phyloP scores from a whole-genome alignment of 441 rosid genomes.

The Rhodomyrtus psidioides region DNA sequence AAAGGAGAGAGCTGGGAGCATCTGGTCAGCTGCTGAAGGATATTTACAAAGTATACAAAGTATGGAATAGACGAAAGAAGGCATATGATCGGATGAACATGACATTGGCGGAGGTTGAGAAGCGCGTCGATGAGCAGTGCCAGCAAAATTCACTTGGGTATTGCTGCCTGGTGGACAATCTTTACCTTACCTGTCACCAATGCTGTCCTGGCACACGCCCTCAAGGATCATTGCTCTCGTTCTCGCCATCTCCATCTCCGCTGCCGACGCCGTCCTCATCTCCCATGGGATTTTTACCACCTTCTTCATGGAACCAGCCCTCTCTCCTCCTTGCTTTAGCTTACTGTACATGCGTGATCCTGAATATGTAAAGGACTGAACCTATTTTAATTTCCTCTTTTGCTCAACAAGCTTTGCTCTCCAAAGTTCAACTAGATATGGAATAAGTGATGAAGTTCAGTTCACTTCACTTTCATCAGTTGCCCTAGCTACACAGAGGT shows the following conservation, averaged over 20 bases:
- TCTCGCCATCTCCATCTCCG: not conserved
- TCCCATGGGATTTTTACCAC: not conserved
- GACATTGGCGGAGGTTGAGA: accelerated
- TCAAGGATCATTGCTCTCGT: not conserved
- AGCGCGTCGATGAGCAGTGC: not conserved
- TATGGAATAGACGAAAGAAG: not conserved
- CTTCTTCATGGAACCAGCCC: not conserved
- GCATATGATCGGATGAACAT: accelerated
- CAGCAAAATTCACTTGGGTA: not conserved
- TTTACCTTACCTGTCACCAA: not conserved
- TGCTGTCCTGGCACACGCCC: not conserved
- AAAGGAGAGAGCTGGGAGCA: not conserved
- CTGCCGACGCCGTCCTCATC: not conserved
- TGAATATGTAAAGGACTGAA: not conserved
- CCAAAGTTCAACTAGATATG: no score
- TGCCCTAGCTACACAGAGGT: no score
- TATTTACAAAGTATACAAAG: accelerated
- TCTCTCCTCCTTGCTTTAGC: not conserved
- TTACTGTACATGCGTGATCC: not conserved
- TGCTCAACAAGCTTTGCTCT: no score
- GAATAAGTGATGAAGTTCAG: no score
- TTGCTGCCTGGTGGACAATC: not conserved
- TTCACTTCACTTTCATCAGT: no score
- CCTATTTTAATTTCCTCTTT: no score
- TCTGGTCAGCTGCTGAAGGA: not conserved